Percentiles rank a stretch among this genome's conserved stretches.
Conservation (phyloP, 2,329 filamentous ascomycete species). For the Trematosphaeria pertusa region DNA sequence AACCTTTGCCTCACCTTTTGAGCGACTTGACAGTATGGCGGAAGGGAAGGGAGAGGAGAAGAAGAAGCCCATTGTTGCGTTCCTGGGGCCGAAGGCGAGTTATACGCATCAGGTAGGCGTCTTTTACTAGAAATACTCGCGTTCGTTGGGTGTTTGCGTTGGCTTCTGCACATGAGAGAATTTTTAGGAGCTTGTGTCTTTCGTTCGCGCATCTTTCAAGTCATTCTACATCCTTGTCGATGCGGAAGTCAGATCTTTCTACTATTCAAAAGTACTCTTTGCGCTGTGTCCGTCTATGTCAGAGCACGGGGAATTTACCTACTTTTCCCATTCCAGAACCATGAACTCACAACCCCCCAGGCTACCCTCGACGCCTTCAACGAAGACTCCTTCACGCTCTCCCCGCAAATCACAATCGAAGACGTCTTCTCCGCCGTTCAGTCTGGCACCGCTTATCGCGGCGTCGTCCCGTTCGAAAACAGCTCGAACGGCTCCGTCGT, state of each 20-base stretch:
- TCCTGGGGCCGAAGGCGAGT: conserved; percentile 69
- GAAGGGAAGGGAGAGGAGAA: conserved; percentile 9
- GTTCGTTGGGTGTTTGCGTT: not conserved
- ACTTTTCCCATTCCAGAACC: too few relatives aligned
- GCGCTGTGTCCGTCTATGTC: too few relatives aligned
- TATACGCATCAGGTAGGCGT: conserved; percentile 71
- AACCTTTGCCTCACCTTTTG: too few relatives aligned
- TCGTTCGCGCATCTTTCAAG: too few relatives aligned
- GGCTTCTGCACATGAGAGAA: conserved; percentile 1
- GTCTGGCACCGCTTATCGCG: conserved; percentile 67
- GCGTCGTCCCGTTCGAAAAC: conserved; percentile 95
- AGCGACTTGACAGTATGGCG: conserved; percentile 5
- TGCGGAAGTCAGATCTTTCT: too few relatives aligned
- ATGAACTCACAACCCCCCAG: too few relatives aligned
- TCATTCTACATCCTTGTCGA: too few relatives aligned
- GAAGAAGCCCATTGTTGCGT: conserved; percentile 55
- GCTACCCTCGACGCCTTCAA: conserved; percentile 61
- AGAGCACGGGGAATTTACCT: too few relatives aligned
- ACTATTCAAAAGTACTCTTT: too few relatives aligned
- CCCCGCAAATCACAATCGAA: conserved; percentile 55
- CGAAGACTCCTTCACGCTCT: conserved; percentile 44
- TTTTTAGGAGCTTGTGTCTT: too few relatives aligned
- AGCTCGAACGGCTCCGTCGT: conserved; percentile 93
- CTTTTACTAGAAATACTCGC: not conserved
- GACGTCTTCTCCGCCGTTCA: conserved; percentile 86